Base-by-base conservation (phyloP, 2,329 filamentous ascomycete genomes). In the Phyllosticta paracitricarpa region DNA sequence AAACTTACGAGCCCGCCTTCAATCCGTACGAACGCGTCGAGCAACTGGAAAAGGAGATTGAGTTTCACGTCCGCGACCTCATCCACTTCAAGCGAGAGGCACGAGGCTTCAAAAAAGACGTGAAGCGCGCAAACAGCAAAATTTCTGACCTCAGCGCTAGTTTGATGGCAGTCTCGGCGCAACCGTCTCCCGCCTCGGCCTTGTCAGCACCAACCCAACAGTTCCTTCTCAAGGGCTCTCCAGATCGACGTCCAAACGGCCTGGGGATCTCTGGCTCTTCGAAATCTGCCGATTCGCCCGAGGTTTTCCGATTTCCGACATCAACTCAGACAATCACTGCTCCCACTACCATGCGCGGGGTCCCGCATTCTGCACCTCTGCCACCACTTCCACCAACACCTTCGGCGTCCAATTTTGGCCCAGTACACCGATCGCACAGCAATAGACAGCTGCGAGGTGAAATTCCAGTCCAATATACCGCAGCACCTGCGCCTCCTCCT, bases 61-160 rank as follows among this genome's bases (percentile, higher is more conserved):
- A 74, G 28, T 73, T 76, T 63, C 77, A 78, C 59, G 69, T 79
- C 35, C 67, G 74, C n/a, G 78, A 80, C 56, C 79, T 79, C 59
- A 74, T 79, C 25, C 71, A 77, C 57, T 79, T 78, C 69, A 80
- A 79, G 65, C 72, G 79, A 30, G 78, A 81, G 58, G 72, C 79
- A 58, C 74, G 72, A 58, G 75, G 75, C 17, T 80, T 79, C 68
- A 78, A 75, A 64, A 58, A 62, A 28, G 60, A 61, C 26, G 56
- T 61, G 54, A 61, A 61, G 19, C 59, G 55, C 22, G 59, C 40
- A 24, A 61, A 61, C 24, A 61, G 53, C n/a, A 61, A 56, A 48
- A 26, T 61, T 35, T 48, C 40, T 48, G 40, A 48, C 7, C 40
- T 48, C 40, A 48, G 40, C 40, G 14, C 40, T 48, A 48, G 40